Percentiles rank a stretch among this genome's conserved stretches.
These are phyloP conservation scores for Fusarium globosum DNA, from an alignment of 2,329 filamentous ascomycete genomes.

Conservation along the genomic window DNA sequence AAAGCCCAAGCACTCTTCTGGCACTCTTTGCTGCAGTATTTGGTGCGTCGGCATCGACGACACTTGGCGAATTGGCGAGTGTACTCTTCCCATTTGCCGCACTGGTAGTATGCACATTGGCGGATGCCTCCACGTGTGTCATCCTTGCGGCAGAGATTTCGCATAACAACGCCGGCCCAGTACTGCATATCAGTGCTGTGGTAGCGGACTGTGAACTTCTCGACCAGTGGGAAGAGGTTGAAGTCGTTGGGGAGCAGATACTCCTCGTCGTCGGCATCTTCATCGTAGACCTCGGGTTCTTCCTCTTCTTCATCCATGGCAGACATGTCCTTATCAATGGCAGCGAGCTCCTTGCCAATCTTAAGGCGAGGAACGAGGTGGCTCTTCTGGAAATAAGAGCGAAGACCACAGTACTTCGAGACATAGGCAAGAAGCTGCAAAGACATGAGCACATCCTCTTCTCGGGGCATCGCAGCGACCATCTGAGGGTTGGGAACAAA, in stretches of 20 bases:
- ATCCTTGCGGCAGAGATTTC: slow-evolving; percentile 97
- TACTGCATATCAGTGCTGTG: slow-evolving; percentile 99
- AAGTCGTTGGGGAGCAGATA: slow-evolving; percentile 93
- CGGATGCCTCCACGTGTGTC: slow-evolving; percentile 93
- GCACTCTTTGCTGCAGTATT: slow-evolving; percentile 99
- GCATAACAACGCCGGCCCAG: slow-evolving; percentile 99
- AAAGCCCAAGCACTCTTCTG: slow-evolving; percentile 99
- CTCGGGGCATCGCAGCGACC: slow-evolving; percentile 90
- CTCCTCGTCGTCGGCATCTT: slow-evolving; percentile 80
- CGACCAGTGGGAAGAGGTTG: slow-evolving; percentile 97
- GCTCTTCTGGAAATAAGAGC: slow-evolving; percentile 94
- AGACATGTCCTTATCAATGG: slow-evolving; percentile 67
- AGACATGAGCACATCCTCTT: slow-evolving; percentile 98
- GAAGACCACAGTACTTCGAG: slow-evolving; percentile 97
- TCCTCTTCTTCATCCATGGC: slow-evolving; percentile 59
- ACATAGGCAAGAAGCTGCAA: slow-evolving; percentile 96
- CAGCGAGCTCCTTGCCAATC: slow-evolving; percentile 84
- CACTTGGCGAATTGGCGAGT: slow-evolving; percentile 98
- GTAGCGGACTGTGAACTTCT: slow-evolving; percentile 97
- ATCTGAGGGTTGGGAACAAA: slow-evolving; percentile 77
- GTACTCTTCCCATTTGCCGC: slow-evolving; percentile 98
- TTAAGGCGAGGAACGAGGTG: slow-evolving; percentile 93
- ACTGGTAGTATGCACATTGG: slow-evolving; percentile 98
- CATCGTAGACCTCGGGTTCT: slow-evolving; percentile 51
- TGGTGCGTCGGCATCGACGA: slow-evolving; percentile 92